Base-by-base conservation (phyloP, 2,329 filamentous ascomycete species). In the Volutella citrinella region DNA sequence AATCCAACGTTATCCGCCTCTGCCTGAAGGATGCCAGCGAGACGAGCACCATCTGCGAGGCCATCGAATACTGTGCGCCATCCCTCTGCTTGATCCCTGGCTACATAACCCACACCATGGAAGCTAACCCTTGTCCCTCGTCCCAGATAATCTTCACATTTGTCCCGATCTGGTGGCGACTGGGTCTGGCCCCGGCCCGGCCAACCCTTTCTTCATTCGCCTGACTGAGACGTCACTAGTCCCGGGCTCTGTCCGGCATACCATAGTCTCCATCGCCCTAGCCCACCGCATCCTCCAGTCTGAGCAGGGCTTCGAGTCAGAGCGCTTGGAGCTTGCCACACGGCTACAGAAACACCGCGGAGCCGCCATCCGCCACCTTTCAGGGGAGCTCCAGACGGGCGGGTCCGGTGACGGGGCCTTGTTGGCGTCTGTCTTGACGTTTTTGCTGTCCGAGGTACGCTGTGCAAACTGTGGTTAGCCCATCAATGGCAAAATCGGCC, bases 161-260 rank as follows among this genome's bases (percentile, higher is more conserved):
- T 48, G 42, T 14, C 45, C 47, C 19, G 45, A 50, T 27, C n/a
- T 46, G 32, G 32, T 44, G 18, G 45, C 42, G 15, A 32, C 31
- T 11, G 36, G 35, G 13, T 21, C 20, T 20, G 42, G 33, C 10
- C 22, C n/a, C 13, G 15, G 16, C 7, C 33, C 38, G 10, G 14
- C 28, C 11, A 29, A 21, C 24, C 40, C 38, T 9, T 48, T 38
- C 27, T 32, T 36, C 15, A 19, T 48, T 4, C 33, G 26, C 5
- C 28, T 33, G n/a, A 19, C 17, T 10, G 21, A 23, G 1, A 34
- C 40, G 4, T 14, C 36, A 3, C 34, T 36, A 8, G 25, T 42
- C 22, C 38, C 32, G 9, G 23, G 30, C 5, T 18, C 37, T 10
- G 22, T 44, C 9, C 20, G 37, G 10, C 38, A 50, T 13, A 38